Evolutionary conservation across 2,329 filamentous ascomycete genomes (phyloP).

Genomic region (Hypoxylon rubiginosum): DNA sequence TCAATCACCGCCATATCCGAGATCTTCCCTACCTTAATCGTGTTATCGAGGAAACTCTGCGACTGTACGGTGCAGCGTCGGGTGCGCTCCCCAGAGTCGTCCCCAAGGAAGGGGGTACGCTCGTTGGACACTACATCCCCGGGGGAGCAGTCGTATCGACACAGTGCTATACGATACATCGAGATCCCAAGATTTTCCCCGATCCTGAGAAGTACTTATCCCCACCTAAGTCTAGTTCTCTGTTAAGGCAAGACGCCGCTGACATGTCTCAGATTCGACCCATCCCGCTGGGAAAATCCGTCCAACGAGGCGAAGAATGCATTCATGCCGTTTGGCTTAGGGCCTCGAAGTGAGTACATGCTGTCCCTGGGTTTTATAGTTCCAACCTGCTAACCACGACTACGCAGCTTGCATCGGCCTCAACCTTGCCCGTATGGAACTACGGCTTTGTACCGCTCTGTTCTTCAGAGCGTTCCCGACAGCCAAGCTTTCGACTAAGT

Average conservation of each 20-base stretch:
- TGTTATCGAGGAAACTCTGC: conserved; percentile 49
- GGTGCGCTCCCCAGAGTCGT: conserved; percentile 52
- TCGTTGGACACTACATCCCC: conserved; percentile 54
- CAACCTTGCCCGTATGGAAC: conserved; percentile 67
- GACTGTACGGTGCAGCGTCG: conserved; percentile 53
- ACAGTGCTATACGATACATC: conserved; percentile 58
- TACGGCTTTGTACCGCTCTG: conserved; percentile 62
- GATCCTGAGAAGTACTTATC: conserved; percentile 51
- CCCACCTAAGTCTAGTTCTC: conserved; percentile 51
- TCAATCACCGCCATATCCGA: conserved; percentile 51
- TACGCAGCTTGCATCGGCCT: conserved; percentile 64
- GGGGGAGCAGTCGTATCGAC: conserved; percentile 53
- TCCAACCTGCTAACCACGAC: background rate
- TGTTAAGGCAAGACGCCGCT: background rate
- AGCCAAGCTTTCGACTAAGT: conserved; percentile 45
- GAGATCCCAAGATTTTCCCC: conserved; percentile 53
- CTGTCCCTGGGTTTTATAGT: background rate
- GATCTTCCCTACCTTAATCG: conserved; percentile 53
- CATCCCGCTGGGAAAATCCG: conserved; percentile 8
- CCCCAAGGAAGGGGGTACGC: conserved; percentile 49
- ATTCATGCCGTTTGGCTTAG: conserved; percentile 13
- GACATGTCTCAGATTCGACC: conserved; percentile 8
- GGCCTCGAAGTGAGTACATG: conserved; percentile 39
- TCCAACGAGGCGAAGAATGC: conserved; percentile 3
- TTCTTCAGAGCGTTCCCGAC: conserved; percentile 60